phyloP scores from a whole-genome alignment of 805 yeast genomes.

The Candida stauntonica region DNA sequence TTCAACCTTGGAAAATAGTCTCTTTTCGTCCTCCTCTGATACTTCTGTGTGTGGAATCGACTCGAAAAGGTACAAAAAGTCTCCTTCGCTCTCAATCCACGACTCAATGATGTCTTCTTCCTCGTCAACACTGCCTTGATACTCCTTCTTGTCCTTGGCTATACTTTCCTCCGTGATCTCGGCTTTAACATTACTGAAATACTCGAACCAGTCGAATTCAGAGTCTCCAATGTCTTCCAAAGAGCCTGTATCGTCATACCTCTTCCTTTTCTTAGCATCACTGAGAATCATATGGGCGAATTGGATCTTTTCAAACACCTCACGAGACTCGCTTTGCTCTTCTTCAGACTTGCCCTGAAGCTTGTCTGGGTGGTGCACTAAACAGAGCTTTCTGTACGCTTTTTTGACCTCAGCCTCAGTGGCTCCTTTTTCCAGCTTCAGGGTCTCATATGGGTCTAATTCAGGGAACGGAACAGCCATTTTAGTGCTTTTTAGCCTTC shows the following conservation, averaged over 20 bases:
- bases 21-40: constrained; percentile 50
- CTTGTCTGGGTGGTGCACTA: constrained; percentile 72
- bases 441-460: constrained; percentile 56
- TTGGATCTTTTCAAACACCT: constrained; percentile 63
- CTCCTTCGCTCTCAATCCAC: constrained; percentile 59
- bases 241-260: constrained; percentile 71
- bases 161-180: constrained; percentile 61
- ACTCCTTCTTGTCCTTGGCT: constrained; percentile 59
- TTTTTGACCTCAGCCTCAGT: constrained; percentile 56
- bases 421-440: constrained; percentile 38
- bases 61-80: constrained; percentile 66
- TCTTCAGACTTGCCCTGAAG: constrained; percentile 33
- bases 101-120: constrained; percentile 55
- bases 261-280: constrained; percentile 49
- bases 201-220: constrained; percentile 55
- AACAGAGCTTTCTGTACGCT: constrained; percentile 60
- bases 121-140: constrained; percentile 62
- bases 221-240: constrained; percentile 36
- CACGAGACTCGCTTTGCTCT: constrained; percentile 32
- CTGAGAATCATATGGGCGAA: constrained; percentile 68
- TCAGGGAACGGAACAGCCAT: constrained; percentile 43
- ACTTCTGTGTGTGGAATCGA: constrained; percentile 73
- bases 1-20: constrained; percentile 52
- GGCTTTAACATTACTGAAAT: constrained; percentile 42
- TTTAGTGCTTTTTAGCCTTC: not conserved